A percentile compares a stretch with the other conserved stretches of the same genome.
Evolutionary conservation across 192 early-diverging fungal genomes (phyloP).

Genomic region (Umbelopsis vinacea): DNA sequence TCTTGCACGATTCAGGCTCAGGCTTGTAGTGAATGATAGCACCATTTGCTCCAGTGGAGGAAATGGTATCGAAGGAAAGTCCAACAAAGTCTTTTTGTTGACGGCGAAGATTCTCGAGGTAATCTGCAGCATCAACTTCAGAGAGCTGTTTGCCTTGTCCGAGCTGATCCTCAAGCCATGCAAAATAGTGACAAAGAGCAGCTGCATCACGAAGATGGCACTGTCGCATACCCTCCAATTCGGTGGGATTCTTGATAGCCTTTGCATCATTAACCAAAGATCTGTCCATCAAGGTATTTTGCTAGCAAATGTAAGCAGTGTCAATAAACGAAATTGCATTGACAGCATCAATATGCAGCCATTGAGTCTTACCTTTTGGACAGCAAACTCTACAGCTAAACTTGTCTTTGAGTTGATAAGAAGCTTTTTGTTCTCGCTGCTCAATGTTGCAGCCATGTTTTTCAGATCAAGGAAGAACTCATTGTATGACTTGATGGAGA

Average conservation of each 20-base stretch:
- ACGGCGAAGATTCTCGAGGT: conserved; percentile 76
- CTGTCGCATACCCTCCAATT: conserved; percentile 91
- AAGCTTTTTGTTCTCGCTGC: conserved; percentile 50
- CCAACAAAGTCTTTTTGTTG: conserved; percentile 85
- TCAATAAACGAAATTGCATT: neutral
- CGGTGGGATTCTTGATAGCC: conserved; percentile 90
- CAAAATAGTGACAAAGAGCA: conserved; percentile 86
- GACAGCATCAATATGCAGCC: neutral
- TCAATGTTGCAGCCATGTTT: neutral
- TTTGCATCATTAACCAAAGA: conserved; percentile 84
- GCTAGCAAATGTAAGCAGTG: conserved; percentile 26
- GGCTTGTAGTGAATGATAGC: conserved; percentile 99
- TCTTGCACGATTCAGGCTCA: conserved; percentile 74
- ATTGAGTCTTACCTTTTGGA: conserved; percentile 56
- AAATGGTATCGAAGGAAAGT: conserved; percentile 96
- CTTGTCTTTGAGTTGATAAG: conserved; percentile 70
- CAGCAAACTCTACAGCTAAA: conserved; percentile 75
- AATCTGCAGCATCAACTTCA: conserved; percentile 87
- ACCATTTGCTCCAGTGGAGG: conserved; percentile 93
- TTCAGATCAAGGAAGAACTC: conserved; percentile 78
- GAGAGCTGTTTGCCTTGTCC: conserved; percentile 68
- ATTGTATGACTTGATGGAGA: conserved; percentile 75
- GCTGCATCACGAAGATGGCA: conserved; percentile 90
- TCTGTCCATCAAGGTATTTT: conserved; percentile 54
- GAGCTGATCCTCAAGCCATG: conserved; percentile 94